These are phyloP conservation scores for Acacia acuminata DNA, from an alignment of 306 rosid species.

Conservation along the genomic window DNA sequence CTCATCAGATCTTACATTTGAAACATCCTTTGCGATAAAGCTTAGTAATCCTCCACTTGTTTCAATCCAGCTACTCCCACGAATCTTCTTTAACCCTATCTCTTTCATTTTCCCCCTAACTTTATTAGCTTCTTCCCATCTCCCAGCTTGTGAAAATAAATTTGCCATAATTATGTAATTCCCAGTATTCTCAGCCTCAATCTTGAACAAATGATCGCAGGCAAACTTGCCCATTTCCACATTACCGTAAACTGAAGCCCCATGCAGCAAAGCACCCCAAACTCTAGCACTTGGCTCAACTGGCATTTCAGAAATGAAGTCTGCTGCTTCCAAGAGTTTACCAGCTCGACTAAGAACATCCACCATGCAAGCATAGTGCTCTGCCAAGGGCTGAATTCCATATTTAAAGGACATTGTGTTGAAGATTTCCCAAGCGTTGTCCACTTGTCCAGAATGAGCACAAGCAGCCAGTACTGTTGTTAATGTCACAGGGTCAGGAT, in stretches of 20 bases:
- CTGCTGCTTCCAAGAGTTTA: constrained; percentile 66
- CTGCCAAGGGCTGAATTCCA: constrained; percentile 66
- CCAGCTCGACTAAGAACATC: constrained; percentile 85
- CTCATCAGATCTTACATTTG: constrained; percentile 53
- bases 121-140: constrained; percentile 77
- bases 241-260: constrained; percentile 75
- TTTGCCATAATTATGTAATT: constrained; percentile 86
- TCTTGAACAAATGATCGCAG: constrained; percentile 60
- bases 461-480: constrained; percentile 71
- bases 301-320: constrained; percentile 68
- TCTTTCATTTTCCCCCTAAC: constrained; percentile 64
- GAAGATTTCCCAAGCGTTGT: constrained; percentile 82
- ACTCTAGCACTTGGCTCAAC: constrained; percentile 77
- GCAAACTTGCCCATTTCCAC: constrained; percentile 72
- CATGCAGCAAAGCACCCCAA: constrained; percentile 88
- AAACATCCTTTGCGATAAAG: constrained; percentile 56
- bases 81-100: constrained; percentile 66
- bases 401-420: constrained; percentile 45
- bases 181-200: constrained; percentile 82
- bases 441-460: constrained; percentile 74
- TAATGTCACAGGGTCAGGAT: constrained; percentile 77
- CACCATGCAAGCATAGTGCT: constrained; percentile 94
- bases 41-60: constrained; percentile 47
- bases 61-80: constrained; percentile 81
- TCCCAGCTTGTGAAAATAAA: constrained; percentile 72